A percentile compares a stretch with the other conserved stretches of the same genome.
These are phyloP conservation scores for Aristolochia contorta DNA, from an alignment of 164 flowering plant genomes.

Conservation along the genomic window DNA sequence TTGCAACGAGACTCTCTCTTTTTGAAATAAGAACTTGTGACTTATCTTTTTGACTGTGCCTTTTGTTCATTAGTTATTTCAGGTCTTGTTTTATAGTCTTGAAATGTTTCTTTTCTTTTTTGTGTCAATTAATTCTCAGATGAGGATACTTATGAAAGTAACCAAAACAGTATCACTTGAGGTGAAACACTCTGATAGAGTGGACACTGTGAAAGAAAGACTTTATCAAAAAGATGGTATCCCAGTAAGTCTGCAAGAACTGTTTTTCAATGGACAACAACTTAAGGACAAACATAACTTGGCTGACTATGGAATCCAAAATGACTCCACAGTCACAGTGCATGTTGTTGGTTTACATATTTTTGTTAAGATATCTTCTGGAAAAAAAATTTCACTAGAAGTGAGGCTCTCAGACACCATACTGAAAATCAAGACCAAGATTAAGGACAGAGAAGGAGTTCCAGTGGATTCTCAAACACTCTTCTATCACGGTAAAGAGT, in stretches of 20 bases:
- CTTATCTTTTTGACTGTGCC: too few relatives aligned
- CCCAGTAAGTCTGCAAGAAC: too few relatives aligned
- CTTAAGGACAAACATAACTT: too few relatives aligned
- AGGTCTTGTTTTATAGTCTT: too few relatives aligned
- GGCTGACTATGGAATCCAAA: too few relatives aligned
- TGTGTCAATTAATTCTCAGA: too few relatives aligned
- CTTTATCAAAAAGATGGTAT: too few relatives aligned
- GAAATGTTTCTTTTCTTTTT: too few relatives aligned
- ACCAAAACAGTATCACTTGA: conserved; percentile 16
- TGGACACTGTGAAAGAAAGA: conserved; percentile 13
- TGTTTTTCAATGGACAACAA: too few relatives aligned
- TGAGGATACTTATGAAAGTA: conserved; percentile 10
- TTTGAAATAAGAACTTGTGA: too few relatives aligned
- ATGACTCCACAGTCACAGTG: neutral
- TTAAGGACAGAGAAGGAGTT: neutral
- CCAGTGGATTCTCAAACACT: neutral
- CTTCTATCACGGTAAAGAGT: neutral
- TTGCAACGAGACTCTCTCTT: too few relatives aligned
- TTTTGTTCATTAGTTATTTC: too few relatives aligned
- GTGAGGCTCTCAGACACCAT: conserved; percentile 3
- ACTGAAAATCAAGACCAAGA: neutral
- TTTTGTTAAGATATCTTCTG: conserved; percentile 7
- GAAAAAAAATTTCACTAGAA: conserved; percentile 10
- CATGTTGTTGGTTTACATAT: conserved; percentile 8
- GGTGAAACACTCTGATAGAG: conserved; percentile 14